Base-by-base conservation (phyloP, 441 rosid species). In the Syzygium syzygioides region DNA sequence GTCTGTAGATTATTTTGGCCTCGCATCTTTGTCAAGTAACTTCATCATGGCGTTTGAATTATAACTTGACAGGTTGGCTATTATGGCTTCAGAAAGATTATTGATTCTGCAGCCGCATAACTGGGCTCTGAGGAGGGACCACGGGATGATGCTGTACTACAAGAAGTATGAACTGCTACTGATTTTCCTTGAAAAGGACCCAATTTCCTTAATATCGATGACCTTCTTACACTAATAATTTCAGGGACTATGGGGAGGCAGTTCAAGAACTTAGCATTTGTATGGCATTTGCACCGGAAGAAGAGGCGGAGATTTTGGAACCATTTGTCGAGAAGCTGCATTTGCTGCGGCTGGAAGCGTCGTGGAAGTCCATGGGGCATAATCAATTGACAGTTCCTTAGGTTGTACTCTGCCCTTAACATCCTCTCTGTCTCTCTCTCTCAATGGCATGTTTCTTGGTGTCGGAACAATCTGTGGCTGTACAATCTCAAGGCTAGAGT, bases 191-290 rank as follows among this genome's bases (percentile, higher is more conserved):
- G 23, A 56, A 14, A 37, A n/a, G 3, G 79, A 64, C 64, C 55
- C 60, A 5, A 25, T 55, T 41, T 53, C 14, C 12, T 19, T 56
- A 48, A 23, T 71, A 55, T 41, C 41, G 11, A 89, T n/a, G 20
- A 50, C 56, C 86, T 87, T 55, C 53, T 71, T 71, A 37, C 32
- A 52, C 26, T 55, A 28, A 54, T 68, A 90, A 87, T 88, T 66
- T 8, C 93, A 96, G 99, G 94, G 94, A 96, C 85, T 95, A 92
- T n/a, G 96, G 95, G 71, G 92, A 94, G 95, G 99, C 99, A 6
- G 95, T 96, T 87, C 98, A 94, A 92, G 99, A 96, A 93, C 96
- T 97, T 59, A 97, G 99, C 95, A 97, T 97, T 84, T 96, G 96
- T 91, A 94, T 97, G 95, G 99, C 98, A 7, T 96, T 95, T 93